Evolutionary conservation across 495 filamentous ascomycete species (phyloP).

Genomic region (Coniosporium apollinis): DNA sequence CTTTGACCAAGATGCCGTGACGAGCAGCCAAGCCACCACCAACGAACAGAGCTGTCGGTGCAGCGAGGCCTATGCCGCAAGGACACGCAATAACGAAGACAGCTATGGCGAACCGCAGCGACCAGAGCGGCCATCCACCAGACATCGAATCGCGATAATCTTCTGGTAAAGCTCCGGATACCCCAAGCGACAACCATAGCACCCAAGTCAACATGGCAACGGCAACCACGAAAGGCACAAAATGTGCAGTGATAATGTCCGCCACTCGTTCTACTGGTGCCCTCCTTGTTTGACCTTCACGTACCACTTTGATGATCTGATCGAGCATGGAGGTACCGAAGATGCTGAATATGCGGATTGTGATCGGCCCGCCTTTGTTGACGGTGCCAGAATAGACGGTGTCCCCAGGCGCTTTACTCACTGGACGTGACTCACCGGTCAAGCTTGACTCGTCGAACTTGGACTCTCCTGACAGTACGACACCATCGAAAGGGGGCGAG

Average conservation of each 20-base stretch:
- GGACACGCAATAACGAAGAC: conserved; percentile 94
- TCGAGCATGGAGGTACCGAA: conserved; percentile 80
- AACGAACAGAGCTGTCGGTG: conserved; percentile 86
- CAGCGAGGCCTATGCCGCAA: conserved; percentile 81
- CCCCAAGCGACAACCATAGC: conserved; percentile 63
- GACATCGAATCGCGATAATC: conserved; percentile 48
- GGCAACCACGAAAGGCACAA: conserved; percentile 71
- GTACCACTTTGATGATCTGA: conserved; percentile 74
- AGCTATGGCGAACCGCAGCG: conserved; percentile 79
- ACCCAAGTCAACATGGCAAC: conserved; percentile 72
- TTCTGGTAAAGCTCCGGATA: conserved; percentile 45
- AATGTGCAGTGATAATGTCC: conserved; percentile 70
- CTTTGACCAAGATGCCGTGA: conserved; percentile 80
- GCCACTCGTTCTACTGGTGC: conserved; percentile 79
- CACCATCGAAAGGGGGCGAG: conserved; percentile 75
- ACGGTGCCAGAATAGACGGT: conserved; percentile 72
- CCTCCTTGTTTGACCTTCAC: conserved; percentile 75
- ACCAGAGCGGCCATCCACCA: conserved; percentile 76
- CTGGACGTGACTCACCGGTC: conserved; percentile 70
- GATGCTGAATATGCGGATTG: conserved; percentile 50
- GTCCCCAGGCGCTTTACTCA: conserved; percentile 55
- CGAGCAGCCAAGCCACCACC: conserved; percentile 77
- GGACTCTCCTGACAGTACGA: conserved; percentile 43
- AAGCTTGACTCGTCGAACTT: conserved; percentile 81
- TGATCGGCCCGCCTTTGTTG: conserved; percentile 58